Evolutionary conservation across 371 early-diverging fungal genomes (phyloP), one percentile per base, ranked within the genome.

Genomic region (Globomyces sp.): DNA sequence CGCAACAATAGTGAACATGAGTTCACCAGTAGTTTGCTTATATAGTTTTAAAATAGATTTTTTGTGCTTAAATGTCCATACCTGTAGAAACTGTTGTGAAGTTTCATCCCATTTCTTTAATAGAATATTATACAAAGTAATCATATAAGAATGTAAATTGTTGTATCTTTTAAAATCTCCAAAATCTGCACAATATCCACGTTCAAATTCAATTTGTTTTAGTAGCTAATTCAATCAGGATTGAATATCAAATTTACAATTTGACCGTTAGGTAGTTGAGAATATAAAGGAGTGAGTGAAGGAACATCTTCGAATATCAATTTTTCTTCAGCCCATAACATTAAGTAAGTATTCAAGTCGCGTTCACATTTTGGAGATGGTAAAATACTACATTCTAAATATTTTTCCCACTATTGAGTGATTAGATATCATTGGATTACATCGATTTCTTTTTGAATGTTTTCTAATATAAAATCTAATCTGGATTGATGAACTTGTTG

Each of bases 321-420:
- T 1, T 61, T 50, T 48, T 75, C 74, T 52, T 76, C 76, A 6
- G 53, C 67, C 76, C 70, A 77, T 6, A 74, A 55, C 36, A 65
- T 55, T 36, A 83, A 69, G 61, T 74, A 81, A 34, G 84, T 74
- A 67, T 78, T 80, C 10, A 81, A 43, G 13, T 80, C 81, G 4
- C 73, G 65, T 62, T 80, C 84, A 62, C 67, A 67, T 8, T 60
- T 34, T 2, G 81, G 80, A 45, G 75, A 67, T 0, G 84, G 84
- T 57, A 83, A 55, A 6, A 46, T 55, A 48, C 69, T 69, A 69
- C 82, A 81, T 64, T 73, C 71, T 36, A 79, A 10, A 49, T 72
- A 77, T 43, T 50, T 48, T 36, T 70, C 67, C 82, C 82, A 81
- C 82, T 81, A 63, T 13, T 2, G 5, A 1, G 0, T 4, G 55